Percentiles rank a stretch among this genome's conserved stretches.
phyloP scores from a whole-genome alignment of 257 asterid genomes.

The Primulina tabacum region DNA sequence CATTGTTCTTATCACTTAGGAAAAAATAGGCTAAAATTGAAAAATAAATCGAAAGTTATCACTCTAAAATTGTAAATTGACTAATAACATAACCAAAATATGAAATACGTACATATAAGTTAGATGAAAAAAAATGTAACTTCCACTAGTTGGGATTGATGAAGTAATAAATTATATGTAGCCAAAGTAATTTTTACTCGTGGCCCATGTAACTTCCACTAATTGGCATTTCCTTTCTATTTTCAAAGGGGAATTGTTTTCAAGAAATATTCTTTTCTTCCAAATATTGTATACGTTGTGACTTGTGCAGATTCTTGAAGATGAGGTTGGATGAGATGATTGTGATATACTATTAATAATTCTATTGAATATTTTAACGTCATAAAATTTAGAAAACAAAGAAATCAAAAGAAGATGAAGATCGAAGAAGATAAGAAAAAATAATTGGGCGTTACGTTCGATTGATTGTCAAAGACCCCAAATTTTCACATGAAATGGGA shows the following conservation, averaged over 20 bases:
- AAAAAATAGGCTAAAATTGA: no score
- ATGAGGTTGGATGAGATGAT: neutral
- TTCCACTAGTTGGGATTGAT: no score
- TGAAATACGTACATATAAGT: no score
- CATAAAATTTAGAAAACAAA: neutral
- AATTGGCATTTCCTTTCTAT: neutral
- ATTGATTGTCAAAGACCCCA: neutral
- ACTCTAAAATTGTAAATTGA: no score
- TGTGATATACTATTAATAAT: neutral
- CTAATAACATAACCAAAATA: no score
- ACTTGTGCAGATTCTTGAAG: conserved; percentile 21
- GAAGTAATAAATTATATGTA: no score
- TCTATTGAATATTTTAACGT: neutral
- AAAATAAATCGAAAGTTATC: no score
- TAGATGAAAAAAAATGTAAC: no score
- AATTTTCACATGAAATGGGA: neutral
- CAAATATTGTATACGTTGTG: conserved; percentile 12
- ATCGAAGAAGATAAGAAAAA: neutral
- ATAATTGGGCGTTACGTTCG: neutral
- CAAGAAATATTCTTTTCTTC: conserved; percentile 19
- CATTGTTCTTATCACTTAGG: no score
- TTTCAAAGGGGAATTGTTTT: conserved; percentile 23
- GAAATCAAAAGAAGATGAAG: neutral
- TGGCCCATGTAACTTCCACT: no score
- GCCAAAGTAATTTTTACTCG: neutral